Base-by-base conservation (phyloP, 2,329 filamentous ascomycete species). In the Seiridium unicorne region DNA sequence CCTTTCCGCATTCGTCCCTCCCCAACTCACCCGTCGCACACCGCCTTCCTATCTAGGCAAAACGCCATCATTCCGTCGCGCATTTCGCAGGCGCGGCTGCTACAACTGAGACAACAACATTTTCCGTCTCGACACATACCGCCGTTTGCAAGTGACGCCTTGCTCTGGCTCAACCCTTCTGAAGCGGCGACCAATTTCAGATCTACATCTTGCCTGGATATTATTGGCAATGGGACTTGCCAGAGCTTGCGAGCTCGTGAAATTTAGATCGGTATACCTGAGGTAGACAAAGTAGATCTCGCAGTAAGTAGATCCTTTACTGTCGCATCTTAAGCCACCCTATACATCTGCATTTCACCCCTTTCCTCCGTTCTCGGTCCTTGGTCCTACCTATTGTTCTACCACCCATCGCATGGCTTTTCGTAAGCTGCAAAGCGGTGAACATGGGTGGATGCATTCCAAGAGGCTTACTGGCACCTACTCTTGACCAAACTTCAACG, bases 201-300 rank as follows among this genome's bases (percentile, higher is more conserved):
- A 42, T 42, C 38, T 13, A 42, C 7, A 42, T 42, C 13, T 42
- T 42, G 26, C 31, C n/a, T 18, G 32, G 35, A 31, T 35, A 18
- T 11, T 13, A 44, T 42, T 13, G 44, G 55, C 55, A 38, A 58
- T 58, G 55, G 55, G 55, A 58, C 36, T 44, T 13, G 44, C 36
- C 26, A 44, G 55, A 49, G 55, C 55, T 42, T 35, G 32, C 51
- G 44, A 58, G 55, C 55, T 58, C 46, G 38, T 55, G 38, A 58
- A 13, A 40, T 13, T 49, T 34, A 13, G 34, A 38, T 58, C 55
- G 13, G 44, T n/a, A 26, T 49, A 13, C 46, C 47, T 51, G 34
- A 36, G 35, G 40, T 51, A 57, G 54, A 57, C 11, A 35, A 35
- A 18, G 32, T 31, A 46, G 26, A 26, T 5, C 46, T 57, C 31